These are phyloP conservation scores for Helianthus tuberosus DNA, from an alignment of 129 eudicot species.

Conservation along the genomic window DNA sequence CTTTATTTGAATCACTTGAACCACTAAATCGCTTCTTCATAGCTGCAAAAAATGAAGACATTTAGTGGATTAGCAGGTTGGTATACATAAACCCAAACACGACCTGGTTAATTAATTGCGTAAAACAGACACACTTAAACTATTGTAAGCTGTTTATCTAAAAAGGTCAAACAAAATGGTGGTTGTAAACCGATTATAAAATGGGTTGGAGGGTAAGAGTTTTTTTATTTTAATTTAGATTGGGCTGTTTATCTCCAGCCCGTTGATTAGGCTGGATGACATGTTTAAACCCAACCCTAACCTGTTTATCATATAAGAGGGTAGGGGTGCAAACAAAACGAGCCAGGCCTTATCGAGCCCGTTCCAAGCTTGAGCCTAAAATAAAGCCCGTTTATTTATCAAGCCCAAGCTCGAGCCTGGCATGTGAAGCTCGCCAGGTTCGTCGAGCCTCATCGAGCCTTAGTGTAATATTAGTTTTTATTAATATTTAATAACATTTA, in stretches of 20 bases:
- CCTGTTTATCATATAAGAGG: background rate
- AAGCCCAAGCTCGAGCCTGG: no score
- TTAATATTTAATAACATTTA: no score
- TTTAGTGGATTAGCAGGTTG: no score
- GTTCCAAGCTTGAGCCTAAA: no score
- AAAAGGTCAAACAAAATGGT: background rate
- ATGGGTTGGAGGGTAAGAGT: background rate
- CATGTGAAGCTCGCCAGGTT: no score
- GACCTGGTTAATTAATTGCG: background rate
- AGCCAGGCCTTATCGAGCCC: no score
- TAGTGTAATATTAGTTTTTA: no score
- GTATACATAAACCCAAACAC: no score
- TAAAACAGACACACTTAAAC: background rate
- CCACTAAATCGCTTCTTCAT: conserved; percentile 27
- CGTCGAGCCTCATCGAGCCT: no score
- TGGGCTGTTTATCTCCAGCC: background rate
- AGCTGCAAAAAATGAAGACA: conserved; percentile 27
- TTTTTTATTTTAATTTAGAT: background rate
- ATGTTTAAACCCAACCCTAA: background rate
- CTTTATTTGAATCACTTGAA: conserved; percentile 8
- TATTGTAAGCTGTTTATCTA: background rate
- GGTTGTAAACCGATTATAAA: background rate
- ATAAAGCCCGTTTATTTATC: no score
- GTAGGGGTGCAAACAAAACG: no score
- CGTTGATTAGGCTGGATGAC: no score